Evolutionary conservation across 2,329 filamentous ascomycete species (phyloP).

Genomic region (Pseudogymnoascus destructans): DNA sequence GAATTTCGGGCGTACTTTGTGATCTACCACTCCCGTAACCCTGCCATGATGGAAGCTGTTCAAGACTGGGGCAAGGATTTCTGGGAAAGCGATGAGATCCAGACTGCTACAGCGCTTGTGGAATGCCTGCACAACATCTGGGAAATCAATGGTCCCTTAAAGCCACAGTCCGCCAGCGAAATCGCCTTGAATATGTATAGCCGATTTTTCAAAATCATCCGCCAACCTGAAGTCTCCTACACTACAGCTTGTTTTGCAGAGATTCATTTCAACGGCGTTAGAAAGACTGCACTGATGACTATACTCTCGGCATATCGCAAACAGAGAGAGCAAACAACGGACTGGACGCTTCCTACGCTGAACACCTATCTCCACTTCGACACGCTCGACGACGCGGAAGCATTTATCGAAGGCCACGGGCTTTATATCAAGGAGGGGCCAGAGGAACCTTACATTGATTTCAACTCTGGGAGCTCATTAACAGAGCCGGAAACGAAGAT

Average conservation of each 20-base stretch:
- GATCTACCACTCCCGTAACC: slow-evolving; percentile 46
- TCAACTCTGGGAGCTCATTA: slow-evolving; percentile 19
- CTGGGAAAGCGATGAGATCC: slow-evolving; percentile 45
- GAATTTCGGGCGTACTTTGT: slow-evolving; percentile 56
- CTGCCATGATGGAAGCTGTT: slow-evolving; percentile 41
- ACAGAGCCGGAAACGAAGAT: slow-evolving; percentile 35
- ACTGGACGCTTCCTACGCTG: slow-evolving; percentile 43
- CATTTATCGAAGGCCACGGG: slow-evolving; percentile 47
- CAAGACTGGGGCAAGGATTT: slow-evolving; percentile 42
- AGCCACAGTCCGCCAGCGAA: slow-evolving; percentile 27
- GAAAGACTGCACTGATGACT: slow-evolving; percentile 43
- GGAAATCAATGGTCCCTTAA: slow-evolving; percentile 44
- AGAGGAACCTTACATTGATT: slow-evolving; percentile 25
- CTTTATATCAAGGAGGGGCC: slow-evolving; percentile 37
- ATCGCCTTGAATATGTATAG: slow-evolving; percentile 37
- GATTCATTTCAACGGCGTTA: slow-evolving; percentile 50
- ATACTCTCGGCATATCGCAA: slow-evolving; percentile 43
- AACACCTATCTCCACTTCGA: slow-evolving; percentile 54
- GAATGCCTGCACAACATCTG: slow-evolving; percentile 46
- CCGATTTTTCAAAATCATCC: slow-evolving; percentile 47
- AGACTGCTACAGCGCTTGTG: slow-evolving; percentile 46
- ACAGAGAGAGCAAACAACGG: slow-evolving; percentile 43
- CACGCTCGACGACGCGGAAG: slow-evolving; percentile 49
- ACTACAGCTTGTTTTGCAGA: slow-evolving; percentile 59
- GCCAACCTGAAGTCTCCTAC: slow-evolving; percentile 45